Conservation (phyloP, 164 flowering plant genomes). For the Piper longum region DNA sequence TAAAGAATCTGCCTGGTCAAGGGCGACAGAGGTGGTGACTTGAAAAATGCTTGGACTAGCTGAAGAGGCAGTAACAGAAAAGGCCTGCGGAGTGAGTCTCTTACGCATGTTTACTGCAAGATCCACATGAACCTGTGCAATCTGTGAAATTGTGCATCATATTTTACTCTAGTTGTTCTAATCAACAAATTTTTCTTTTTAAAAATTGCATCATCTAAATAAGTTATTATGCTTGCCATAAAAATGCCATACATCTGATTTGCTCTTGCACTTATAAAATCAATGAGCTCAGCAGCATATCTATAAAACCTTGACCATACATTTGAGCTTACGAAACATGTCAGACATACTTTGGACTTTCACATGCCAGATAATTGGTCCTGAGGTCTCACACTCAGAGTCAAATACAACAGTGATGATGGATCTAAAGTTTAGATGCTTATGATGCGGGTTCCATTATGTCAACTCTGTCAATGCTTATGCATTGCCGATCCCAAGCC, state of each 20-base stretch:
- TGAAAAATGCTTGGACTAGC: background rate
- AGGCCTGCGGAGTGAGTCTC: constrained; percentile 15
- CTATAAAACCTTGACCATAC: background rate
- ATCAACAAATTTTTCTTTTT: no score
- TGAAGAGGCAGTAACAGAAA: background rate
- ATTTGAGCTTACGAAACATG: background rate
- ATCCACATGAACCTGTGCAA: constrained; percentile 36
- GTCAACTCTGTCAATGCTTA: no score
- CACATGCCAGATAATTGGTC: background rate
- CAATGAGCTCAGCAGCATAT: background rate
- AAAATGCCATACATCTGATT: no score
- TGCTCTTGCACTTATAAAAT: no score
- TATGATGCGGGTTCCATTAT: no score
- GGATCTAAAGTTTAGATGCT: no score
- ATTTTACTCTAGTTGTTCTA: background rate
- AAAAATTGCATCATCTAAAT: background rate
- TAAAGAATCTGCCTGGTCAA: constrained; percentile 8
- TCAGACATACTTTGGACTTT: no score
- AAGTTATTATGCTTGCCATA: background rate
- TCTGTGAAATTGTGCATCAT: constrained; percentile 20
- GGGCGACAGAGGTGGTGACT: background rate
- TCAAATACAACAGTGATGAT: no score
- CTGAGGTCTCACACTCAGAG: no score
- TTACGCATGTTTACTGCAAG: constrained; percentile 23
- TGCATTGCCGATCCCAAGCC: no score